These are phyloP conservation scores for Xylaria polymorpha DNA, from an alignment of 2,329 filamentous ascomycete species.

Conservation along the genomic window DNA sequence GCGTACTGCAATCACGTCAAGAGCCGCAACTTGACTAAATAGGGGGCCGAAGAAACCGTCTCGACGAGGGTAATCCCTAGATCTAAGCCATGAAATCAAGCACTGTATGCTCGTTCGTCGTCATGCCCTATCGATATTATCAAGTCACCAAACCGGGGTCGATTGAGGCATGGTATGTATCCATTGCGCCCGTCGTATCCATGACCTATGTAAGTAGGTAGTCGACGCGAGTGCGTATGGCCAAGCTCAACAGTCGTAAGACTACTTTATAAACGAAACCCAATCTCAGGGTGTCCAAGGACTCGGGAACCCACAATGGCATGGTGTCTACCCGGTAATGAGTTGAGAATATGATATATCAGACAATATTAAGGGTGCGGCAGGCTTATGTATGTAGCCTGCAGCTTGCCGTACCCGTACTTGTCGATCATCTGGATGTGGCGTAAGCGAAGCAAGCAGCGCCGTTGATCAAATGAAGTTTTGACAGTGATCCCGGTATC, in stretches of 20 bases:
- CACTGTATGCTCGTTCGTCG: conserved; percentile 6
- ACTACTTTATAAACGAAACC: conserved; percentile 30
- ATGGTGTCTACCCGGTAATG: conserved; percentile 25
- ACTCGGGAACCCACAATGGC: conserved; percentile 29
- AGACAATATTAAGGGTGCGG: conserved; percentile 34
- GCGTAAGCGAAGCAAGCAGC: conserved; percentile 26
- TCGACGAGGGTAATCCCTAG: conserved; percentile 10
- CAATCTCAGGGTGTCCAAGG: conserved; percentile 26
- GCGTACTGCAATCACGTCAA: neutral
- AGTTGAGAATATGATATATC: conserved; percentile 18
- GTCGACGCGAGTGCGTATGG: conserved; percentile 11
- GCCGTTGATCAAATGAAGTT: conserved; percentile 1
- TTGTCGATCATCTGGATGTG: conserved; percentile 28
- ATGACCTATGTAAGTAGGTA: conserved; percentile 17
- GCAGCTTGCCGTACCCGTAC: conserved; percentile 36
- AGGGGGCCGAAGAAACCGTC: neutral
- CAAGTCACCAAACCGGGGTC: neutral
- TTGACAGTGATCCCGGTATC: neutral
- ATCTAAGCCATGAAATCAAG: neutral
- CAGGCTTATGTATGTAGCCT: conserved; percentile 30
- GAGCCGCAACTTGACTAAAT: neutral
- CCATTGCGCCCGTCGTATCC: conserved; percentile 7
- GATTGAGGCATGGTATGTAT: conserved; percentile 1
- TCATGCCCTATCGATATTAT: conserved; percentile 16
- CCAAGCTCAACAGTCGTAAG: conserved; percentile 26